Evolutionary conservation across 164 flowering plant species (phyloP), one percentile per base, ranked within the genome.

Genomic region (Cinnamomum chago): DNA sequence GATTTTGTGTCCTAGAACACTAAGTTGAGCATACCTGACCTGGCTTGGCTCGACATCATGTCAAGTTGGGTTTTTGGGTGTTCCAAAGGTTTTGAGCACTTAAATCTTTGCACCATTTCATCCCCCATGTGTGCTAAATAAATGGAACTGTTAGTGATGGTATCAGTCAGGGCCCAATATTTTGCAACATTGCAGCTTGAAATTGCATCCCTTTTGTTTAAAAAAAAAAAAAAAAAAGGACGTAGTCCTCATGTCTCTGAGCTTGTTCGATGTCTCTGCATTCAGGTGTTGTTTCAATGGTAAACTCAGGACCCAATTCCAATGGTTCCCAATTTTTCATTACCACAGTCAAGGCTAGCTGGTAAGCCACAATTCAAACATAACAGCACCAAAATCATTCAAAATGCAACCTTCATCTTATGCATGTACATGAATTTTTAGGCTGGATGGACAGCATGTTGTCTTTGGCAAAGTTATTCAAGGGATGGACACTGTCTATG

Each of bases 281-380:
- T 90, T 80, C 75, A 94, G 99, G 99, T 77, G 84, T 85, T 76
- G 92, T 96, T 58, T 87, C 99, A 72, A 96, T 96, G 99, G 99
- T 82, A 78, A 96, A 96, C 83, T 80, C 94, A 51, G 99, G 99
- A 79, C 97, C 97, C 30, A 88, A 96, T 81, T 91, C 99, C 50
- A 96, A 96, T 83, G 97, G 97, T 66, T 96, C 97, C 24, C 99
- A 96, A 80, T 96, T 96, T 80, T 96, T 94, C 74, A 92, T 94
- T 76, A 94, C 98, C 62, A 91, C 98, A 2, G 91, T 94, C 64
- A 94, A 94, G 86, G 89, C 99, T 65, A 81, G 86, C 86, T 96
- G 99, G 99, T 95, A 88, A 84, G 87, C 77, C 76, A 64, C 28
- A 47, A n/a, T 6, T 22, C 51, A 35, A 62, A 22, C 58, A 22